Percentiles rank a stretch among this genome's conserved stretches.
phyloP scores from a whole-genome alignment of 345 rosid species.

The Gossypium anomalum region DNA sequence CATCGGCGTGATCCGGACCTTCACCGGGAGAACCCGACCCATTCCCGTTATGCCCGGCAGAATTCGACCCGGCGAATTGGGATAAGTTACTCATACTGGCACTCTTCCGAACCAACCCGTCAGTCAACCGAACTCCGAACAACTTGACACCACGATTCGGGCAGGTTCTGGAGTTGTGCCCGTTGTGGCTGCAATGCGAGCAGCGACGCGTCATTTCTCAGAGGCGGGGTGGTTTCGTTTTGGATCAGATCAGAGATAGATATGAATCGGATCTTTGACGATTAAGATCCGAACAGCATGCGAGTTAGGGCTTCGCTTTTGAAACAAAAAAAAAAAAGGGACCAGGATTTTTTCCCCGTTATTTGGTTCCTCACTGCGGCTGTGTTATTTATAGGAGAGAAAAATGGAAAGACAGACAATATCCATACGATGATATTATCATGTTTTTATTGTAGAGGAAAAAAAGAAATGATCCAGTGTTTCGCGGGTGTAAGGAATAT shows the following conservation, averaged over 20 bases:
- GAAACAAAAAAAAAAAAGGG: too few species aligned
- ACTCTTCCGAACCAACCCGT: constrained; percentile 93
- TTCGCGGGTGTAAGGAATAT: constrained; percentile 5
- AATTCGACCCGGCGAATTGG: constrained; percentile 59
- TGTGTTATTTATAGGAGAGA: constrained; percentile 11
- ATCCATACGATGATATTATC: constrained; percentile 17
- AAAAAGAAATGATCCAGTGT: constrained; percentile 7
- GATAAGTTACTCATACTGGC: constrained; percentile 94
- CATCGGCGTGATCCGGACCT: constrained; percentile 70
- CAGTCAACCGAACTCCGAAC: constrained; percentile 91
- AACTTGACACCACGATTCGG: constrained; percentile 94
- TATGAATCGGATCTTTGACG: constrained; percentile 12
- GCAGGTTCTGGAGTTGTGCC: constrained; percentile 96
- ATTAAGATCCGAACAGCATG: constrained; percentile 20
- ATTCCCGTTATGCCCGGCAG: constrained; percentile 33
- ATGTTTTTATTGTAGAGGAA: constrained; percentile 10
- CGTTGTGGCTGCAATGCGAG: constrained; percentile 98
- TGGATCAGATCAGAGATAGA: constrained; percentile 9
- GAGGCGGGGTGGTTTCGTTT: constrained; percentile 10
- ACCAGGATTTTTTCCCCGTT: neutral
- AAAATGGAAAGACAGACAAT: neutral
- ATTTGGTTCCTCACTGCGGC: neutral
- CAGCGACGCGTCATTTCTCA: constrained; percentile 84
- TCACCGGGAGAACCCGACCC: constrained; percentile 62
- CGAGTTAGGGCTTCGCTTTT: neutral